These are phyloP conservation scores for Cokeromyces recurvatus DNA, from an alignment of 371 early-diverging fungal species.

Conservation along the genomic window DNA sequence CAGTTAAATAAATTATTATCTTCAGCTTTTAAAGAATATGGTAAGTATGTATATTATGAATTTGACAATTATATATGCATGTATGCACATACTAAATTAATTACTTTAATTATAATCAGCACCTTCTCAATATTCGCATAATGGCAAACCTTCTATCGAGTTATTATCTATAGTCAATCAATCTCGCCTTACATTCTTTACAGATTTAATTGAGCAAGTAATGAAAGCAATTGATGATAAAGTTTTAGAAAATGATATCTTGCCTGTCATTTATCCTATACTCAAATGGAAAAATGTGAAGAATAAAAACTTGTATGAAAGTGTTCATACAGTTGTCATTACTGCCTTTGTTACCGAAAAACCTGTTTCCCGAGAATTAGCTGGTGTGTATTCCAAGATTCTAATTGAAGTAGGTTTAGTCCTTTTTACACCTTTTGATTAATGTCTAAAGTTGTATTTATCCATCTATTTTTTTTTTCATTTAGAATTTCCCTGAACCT, in stretches of 20 bases:
- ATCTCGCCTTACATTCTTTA: conserved; percentile 45
- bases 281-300: conserved; percentile 44
- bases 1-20: conserved; percentile 32
- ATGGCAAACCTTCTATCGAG: conserved; percentile 14
- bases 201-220: conserved; percentile 52
- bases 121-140: conserved; percentile 12
- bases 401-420: conserved; percentile 36
- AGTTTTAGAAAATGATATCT: conserved; percentile 40
- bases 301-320: conserved; percentile 55
- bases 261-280: conserved; percentile 57
- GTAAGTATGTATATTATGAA: conserved; percentile 8
- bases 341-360: conserved; percentile 52
- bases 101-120: too few species aligned
- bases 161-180: conserved; percentile 36
- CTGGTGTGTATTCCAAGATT: conserved; percentile 43
- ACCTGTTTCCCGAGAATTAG: conserved; percentile 37
- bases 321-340: conserved; percentile 55
- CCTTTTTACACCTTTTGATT: too few species aligned
- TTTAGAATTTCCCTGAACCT: conserved; percentile 50
- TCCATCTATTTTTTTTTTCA: too few species aligned
- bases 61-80: not conserved
- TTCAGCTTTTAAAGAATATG: conserved; percentile 35
- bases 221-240: conserved; percentile 41
- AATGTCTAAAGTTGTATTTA: too few species aligned
- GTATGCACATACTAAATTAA: too few species aligned